Evolutionary conservation across 148 eudicot genomes (phyloP), one percentile per base, ranked within the genome.

Genomic region (Chenopodium album): DNA sequence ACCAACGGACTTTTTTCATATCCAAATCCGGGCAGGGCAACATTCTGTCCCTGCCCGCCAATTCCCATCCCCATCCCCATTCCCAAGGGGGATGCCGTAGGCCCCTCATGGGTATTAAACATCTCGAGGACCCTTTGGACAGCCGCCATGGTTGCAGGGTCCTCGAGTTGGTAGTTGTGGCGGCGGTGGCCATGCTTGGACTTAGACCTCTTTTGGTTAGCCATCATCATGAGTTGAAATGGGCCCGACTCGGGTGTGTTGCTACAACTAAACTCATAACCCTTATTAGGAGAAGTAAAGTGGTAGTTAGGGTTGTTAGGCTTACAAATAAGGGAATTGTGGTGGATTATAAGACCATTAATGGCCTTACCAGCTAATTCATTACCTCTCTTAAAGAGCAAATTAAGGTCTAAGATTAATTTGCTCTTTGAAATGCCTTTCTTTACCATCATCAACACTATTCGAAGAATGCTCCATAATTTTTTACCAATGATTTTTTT

Each of bases 201-300:
- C 73, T 71, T 79, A 28, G 77, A 31, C 77, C 46, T 76, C 73
- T 80, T 84, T 41, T 79, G 79, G 26, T 84, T 69, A 46, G 79
- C 87, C 75, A 82, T 86, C 29, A 78, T 76, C 29, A 78, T 76
- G 63, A 81, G 20, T n/a, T 80, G 71, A 65, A 84, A 73, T 1
- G 88, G 82, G 41, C 80, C 86, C 11, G 73, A 76, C 0, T 63
- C 85, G 0, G 97, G 97, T 84, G 86, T 93, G 82, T 89, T 90
- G 71, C 91, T 89, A 71, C 93, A 93, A 85, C 93, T 92, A 85
- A 93, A 93, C 76, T 93, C 95, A 75, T 93, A 90, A 31, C 92
- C 93, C 13, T 85, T 77, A 0, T 85, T 77, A 0, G 91, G 90
- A 6, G 90, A 67, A 3, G 87, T 28, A 80, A 86, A 90, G 63